phyloP scores from a whole-genome alignment of 805 yeast species.

The Saccharomycopsis schoenii region DNA sequence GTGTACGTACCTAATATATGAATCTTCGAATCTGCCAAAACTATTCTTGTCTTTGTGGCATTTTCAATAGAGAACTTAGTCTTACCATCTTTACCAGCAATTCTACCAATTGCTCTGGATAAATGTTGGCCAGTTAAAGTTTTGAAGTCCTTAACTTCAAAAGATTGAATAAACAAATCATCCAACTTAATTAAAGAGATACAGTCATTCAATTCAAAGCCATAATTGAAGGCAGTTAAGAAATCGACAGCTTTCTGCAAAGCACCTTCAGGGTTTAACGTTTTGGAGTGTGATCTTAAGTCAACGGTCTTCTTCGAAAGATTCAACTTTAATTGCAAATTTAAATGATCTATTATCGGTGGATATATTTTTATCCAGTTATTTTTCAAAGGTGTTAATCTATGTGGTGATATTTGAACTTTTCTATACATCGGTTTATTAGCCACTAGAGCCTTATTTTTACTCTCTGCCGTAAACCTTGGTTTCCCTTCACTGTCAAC shows the following conservation, averaged over 20 bases:
- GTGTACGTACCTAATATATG: slow-evolving; percentile 96
- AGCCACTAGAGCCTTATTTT: slow-evolving; percentile 31
- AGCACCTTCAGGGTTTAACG: slow-evolving; percentile 86
- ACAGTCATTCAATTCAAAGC: slow-evolving; percentile 95
- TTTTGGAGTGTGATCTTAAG: slow-evolving; percentile 65
- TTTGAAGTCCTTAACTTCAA: slow-evolving; percentile 94
- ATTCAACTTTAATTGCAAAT: slow-evolving; percentile 94
- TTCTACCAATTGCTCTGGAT: slow-evolving; percentile 98
- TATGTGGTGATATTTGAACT: slow-evolving; percentile 91
- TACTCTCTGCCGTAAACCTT: slow-evolving; percentile 59
- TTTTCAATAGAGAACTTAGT: slow-evolving; percentile 98
- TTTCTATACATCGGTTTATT: slow-evolving; percentile 82
- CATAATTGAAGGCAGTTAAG: slow-evolving; percentile 87
- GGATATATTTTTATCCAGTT: slow-evolving; percentile 93
- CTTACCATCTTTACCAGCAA: slow-evolving; percentile 99
- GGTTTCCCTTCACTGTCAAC: slow-evolving; percentile 86
- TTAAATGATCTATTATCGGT: slow-evolving; percentile 89
- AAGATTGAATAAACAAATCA: slow-evolving; percentile 93
- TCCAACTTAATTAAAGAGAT: slow-evolving; percentile 89
- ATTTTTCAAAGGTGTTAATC: slow-evolving; percentile 87
- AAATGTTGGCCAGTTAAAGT: slow-evolving; percentile 93
- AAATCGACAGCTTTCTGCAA: slow-evolving; percentile 97
- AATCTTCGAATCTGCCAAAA: slow-evolving; percentile 91
- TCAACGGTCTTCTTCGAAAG: slow-evolving; percentile 80
- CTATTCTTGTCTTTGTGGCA: slow-evolving; percentile 96